Evolutionary conservation across 2,329 filamentous ascomycete genomes (phyloP), one percentile per base, ranked within the genome.

Genomic region (Fusarium bactridioides): DNA sequence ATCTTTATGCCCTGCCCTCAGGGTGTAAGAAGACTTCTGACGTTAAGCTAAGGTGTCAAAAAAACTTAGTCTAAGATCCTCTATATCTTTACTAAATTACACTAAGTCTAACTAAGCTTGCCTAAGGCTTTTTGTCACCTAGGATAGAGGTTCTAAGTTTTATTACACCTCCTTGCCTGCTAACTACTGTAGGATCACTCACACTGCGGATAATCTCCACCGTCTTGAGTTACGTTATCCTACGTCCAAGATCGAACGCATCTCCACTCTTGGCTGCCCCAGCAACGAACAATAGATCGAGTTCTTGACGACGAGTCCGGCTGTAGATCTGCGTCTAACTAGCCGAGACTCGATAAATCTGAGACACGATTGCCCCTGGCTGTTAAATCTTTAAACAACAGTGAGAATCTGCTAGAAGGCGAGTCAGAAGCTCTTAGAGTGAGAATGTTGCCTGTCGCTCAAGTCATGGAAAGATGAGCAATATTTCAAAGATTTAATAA

Each of bases 301-400:
- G 37, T 29, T 27, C 35, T 21, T 37, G 31, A 29, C 37, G 31
- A 37, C 35, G 33, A 58, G 50, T 16, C 45, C n/a, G 40, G 23
- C 33, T n/a, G 51, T 59, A 43, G 69, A 73, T 73, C 69, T 66
- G 23, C 43, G 19, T 35, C 33, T 25, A 51, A 37, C 18, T 54
- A 38, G 65, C 60, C 60, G 64, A 70, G 65, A 56, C 41, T 56
- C 53, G 64, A 58, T 63, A 50, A 51, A 35, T 59, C 54, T 67
- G 44, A 73, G 70, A 72, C 70, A 68, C 33, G 38, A 55, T 45
- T 38, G 25, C 13, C 29, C 18, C 19, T 27, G 44, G 43, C 19
- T 57, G 6, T n/a, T 31, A n/a, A 11, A 31, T 44, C 16, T 56
- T 38, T 23, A 60, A 45, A 53, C 58, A 67, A 43, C 35, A 41